Evolutionary conservation across 208 protist genomes (phyloP).

Genomic region (Trichomonas tenax): DNA sequence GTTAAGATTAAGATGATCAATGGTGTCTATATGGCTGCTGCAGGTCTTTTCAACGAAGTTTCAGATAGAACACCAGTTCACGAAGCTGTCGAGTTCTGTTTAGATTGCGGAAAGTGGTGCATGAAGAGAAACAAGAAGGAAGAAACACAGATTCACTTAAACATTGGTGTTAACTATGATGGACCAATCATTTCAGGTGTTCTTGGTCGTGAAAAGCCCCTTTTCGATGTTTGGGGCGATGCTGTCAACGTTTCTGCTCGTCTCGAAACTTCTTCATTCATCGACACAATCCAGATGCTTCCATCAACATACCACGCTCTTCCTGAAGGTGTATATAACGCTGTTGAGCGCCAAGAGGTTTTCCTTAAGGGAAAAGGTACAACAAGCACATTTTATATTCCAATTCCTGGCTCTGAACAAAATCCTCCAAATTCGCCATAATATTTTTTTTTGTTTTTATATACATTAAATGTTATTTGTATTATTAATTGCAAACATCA

Average conservation of each 20-base stretch:
- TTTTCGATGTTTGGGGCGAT: neutral
- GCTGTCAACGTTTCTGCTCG: neutral
- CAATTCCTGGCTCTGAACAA: neutral
- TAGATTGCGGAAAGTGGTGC: neutral
- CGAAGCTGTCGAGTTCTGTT: neutral
- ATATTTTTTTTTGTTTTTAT: too few relatives aligned
- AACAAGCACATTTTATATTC: neutral
- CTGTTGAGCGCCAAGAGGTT: neutral
- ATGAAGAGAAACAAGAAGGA: neutral
- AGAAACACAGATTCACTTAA: neutral
- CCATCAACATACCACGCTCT: neutral
- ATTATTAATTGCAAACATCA: too few relatives aligned
- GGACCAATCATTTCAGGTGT: neutral
- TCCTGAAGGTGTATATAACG: neutral
- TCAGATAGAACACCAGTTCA: neutral
- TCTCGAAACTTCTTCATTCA: neutral
- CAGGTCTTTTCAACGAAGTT: neutral
- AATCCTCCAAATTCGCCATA: too few relatives aligned
- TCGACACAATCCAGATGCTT: neutral
- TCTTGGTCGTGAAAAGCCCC: neutral
- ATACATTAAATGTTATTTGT: too few relatives aligned
- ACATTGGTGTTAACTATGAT: neutral
- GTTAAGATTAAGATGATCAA: constrained; percentile 12
- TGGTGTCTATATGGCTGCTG: constrained; percentile 4
- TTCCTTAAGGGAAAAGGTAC: neutral